Conservation (phyloP, 805 yeast genomes). For the Pichia heedii region DNA sequence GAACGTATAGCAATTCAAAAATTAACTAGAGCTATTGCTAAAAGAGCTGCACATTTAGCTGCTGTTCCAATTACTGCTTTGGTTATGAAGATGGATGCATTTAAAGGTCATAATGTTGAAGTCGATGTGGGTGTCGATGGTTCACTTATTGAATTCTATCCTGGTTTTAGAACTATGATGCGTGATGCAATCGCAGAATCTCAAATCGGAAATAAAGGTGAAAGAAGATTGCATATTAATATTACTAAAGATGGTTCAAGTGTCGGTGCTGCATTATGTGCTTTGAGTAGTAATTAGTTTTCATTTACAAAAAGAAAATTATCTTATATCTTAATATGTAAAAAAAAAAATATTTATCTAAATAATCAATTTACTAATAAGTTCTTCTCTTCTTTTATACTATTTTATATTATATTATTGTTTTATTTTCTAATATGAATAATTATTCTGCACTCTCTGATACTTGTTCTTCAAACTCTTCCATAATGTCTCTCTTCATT, state of each 20-base stretch:
- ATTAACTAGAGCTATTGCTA: conserved; percentile 70
- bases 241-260: conserved; percentile 95
- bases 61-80: conserved; percentile 89
- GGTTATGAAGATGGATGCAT: conserved; percentile 54
- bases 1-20: conserved; percentile 71
- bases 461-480: conserved; percentile 5
- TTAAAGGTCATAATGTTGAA: conserved; percentile 53
- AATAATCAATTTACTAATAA: no score
- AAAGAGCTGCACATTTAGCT: conserved; percentile 82
- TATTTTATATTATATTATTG: background rate
- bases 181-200: conserved; percentile 68
- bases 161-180: conserved; percentile 74
- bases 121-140: conserved; percentile 97
- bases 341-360: background rate
- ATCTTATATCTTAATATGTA: background rate
- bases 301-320: background rate
- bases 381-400: no score
- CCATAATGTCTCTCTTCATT: background rate
- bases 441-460: conserved; percentile 6
- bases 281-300: conserved; percentile 29
- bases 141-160: conserved; percentile 86
- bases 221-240: conserved; percentile 63
- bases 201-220: conserved; percentile 65
- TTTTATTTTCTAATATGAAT: background rate
- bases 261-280: conserved; percentile 96